Conservation (phyloP, 306 rosid species). For the Begonia loranthoides region DNA sequence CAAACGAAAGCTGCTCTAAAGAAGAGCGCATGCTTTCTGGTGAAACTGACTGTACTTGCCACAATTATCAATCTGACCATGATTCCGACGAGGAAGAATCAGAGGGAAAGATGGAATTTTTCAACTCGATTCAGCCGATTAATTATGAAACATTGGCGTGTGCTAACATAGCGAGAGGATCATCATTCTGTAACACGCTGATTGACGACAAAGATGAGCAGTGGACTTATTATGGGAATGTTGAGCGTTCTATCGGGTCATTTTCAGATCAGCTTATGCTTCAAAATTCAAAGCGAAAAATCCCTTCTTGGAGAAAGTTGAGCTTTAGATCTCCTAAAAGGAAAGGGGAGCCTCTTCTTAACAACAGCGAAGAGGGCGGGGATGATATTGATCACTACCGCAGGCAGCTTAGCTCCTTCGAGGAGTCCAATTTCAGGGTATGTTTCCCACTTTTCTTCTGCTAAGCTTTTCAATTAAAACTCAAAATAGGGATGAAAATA, state of each 20-base stretch:
- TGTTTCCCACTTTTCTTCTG: background rate
- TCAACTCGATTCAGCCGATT: slow-evolving; percentile 3
- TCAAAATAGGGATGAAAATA: too few relatives aligned
- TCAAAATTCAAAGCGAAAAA: slow-evolving; percentile 10
- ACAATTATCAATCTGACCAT: slow-evolving; percentile 15
- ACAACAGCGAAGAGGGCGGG: slow-evolving; percentile 27
- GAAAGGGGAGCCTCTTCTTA: slow-evolving; percentile 27
- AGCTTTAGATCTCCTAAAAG: slow-evolving; percentile 17
- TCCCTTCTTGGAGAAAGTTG: slow-evolving; percentile 23
- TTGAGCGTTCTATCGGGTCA: slow-evolving; percentile 1
- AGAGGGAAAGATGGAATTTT: background rate
- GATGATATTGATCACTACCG: slow-evolving; percentile 28
- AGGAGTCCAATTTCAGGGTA: slow-evolving; percentile 19
- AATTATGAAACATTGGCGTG: slow-evolving; percentile 20
- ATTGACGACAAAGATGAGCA: slow-evolving; percentile 10
- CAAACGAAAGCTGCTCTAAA: slow-evolving; percentile 6
- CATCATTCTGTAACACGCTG: slow-evolving; percentile 2
- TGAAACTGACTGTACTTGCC: slow-evolving; percentile 8
- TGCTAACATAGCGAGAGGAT: slow-evolving; percentile 18
- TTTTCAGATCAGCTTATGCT: slow-evolving; percentile 1
- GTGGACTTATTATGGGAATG: slow-evolving; percentile 18
- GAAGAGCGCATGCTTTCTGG: slow-evolving; percentile 7
- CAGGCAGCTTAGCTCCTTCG: slow-evolving; percentile 20
- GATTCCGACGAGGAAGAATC: slow-evolving; percentile 3
- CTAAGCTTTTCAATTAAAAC: background rate